These are phyloP conservation scores for Botrytis cinerea DNA, from an alignment of 2,329 filamentous ascomycete species.

Conservation along the genomic window DNA sequence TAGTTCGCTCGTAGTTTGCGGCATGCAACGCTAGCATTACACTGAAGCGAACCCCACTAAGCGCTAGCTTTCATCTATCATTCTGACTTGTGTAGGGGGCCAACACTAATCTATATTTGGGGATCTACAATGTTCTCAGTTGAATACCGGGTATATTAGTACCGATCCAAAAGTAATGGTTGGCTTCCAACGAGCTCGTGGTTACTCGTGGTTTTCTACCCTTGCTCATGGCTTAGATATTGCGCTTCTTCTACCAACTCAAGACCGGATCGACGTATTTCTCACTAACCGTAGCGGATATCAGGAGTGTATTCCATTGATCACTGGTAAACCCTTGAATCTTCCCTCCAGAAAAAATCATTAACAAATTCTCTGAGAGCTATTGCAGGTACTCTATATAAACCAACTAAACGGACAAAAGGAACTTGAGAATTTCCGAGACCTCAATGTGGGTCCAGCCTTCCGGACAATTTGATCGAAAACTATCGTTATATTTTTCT, in stretches of 20 bases:
- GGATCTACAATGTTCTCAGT: neutral
- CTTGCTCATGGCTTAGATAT: neutral
- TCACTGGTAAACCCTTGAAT: neutral
- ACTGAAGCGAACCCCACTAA: neutral
- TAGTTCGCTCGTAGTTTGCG: neutral
- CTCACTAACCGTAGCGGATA: neutral
- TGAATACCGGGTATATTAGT: neutral
- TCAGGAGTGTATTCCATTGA: neutral
- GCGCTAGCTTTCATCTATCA: neutral
- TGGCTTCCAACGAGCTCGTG: neutral
- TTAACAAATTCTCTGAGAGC: no score
- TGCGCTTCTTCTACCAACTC: no score
- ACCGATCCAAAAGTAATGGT: neutral
- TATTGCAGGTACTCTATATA: neutral
- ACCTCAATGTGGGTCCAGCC: neutral
- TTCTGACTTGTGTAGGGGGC: neutral
- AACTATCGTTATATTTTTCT: neutral
- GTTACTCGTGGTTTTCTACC: neutral
- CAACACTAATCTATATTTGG: neutral
- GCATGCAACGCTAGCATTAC: neutral
- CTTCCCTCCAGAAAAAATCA: neutral
- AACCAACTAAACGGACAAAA: neutral
- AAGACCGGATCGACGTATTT: neutral
- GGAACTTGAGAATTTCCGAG: neutral
- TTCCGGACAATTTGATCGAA: neutral